These are phyloP conservation scores for Penicillium steckii DNA, from an alignment of 495 filamentous ascomycete genomes.

Conservation along the genomic window DNA sequence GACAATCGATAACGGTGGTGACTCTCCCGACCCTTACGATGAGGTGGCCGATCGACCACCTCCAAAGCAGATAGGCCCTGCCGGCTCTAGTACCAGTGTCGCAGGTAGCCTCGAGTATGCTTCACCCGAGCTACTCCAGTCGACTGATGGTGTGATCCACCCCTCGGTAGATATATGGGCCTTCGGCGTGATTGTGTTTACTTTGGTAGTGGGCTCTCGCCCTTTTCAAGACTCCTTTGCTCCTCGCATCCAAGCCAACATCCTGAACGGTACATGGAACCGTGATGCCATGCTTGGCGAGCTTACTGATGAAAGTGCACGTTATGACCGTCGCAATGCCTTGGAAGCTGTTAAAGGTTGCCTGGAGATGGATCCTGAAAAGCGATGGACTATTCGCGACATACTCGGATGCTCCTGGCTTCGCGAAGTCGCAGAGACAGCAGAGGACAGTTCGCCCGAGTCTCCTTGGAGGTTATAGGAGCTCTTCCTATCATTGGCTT, in stretches of 20 bases:
- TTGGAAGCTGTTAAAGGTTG: slow-evolving; percentile 53
- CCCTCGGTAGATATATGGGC: slow-evolving; percentile 71
- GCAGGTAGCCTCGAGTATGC: slow-evolving; percentile 69
- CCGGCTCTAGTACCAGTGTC: slow-evolving; percentile 55
- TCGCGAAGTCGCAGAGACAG: slow-evolving; percentile 26
- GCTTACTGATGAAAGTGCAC: slow-evolving; percentile 12
- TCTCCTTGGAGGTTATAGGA: slow-evolving; percentile 38
- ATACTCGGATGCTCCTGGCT: slow-evolving; percentile 60
- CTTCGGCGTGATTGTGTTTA: slow-evolving; percentile 65
- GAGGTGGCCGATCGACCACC: slow-evolving; percentile 46
- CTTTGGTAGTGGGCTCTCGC: slow-evolving; percentile 62
- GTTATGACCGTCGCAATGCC: slow-evolving; percentile 37
- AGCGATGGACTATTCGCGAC: slow-evolving; percentile 53
- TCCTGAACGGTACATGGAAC: slow-evolving; percentile 62
- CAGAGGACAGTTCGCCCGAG: slow-evolving; percentile 29
- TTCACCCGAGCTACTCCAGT: slow-evolving; percentile 57
- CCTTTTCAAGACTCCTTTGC: slow-evolving; percentile 65
- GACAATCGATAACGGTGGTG: slow-evolving; percentile 49
- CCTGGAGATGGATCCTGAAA: slow-evolving; percentile 48
- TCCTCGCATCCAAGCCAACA: slow-evolving; percentile 58
- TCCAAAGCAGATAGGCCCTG: slow-evolving; percentile 52
- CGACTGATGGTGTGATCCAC: slow-evolving; percentile 46
- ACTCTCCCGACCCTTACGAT: slow-evolving; percentile 49
- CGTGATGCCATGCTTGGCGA: slow-evolving; percentile 46
- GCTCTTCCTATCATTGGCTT: neutral